Conservation (phyloP, 2,329 filamentous ascomycete species). For the Teratosphaeria destructans region DNA sequence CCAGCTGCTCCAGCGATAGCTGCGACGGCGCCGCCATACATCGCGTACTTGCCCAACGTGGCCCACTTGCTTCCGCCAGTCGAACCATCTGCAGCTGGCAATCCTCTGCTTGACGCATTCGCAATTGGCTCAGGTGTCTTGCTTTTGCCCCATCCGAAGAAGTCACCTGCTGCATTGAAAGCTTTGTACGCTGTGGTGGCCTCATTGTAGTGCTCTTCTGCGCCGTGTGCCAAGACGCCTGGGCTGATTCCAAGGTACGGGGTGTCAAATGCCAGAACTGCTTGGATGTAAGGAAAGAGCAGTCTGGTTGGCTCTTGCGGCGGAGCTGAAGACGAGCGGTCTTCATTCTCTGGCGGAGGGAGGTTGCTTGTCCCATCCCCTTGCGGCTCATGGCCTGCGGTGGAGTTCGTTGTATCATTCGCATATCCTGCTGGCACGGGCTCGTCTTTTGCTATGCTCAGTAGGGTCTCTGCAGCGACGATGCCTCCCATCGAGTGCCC, state of each 20-base stretch:
- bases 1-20: constrained; percentile 74
- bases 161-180: constrained; percentile 51
- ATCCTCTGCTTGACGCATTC: constrained; percentile 19
- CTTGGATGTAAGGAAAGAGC: constrained; percentile 48
- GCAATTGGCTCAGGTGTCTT: constrained; percentile 12
- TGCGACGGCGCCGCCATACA: constrained; percentile 72
- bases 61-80: constrained; percentile 13
- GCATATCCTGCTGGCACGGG: constrained; percentile 29
- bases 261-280: constrained; percentile 86
- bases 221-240: constrained; percentile 73
- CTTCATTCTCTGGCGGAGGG: constrained; percentile 1
- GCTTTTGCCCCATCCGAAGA: constrained; percentile 41
- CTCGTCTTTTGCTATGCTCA: constrained; percentile 61
- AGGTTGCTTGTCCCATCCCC: constrained; percentile 1
- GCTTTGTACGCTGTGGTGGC: constrained; percentile 59
- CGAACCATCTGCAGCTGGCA: constrained; percentile 16
- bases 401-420: constrained; percentile 12
- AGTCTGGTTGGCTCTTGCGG: not conserved
- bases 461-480: constrained; percentile 78
- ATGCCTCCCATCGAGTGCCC: constrained; percentile 90
- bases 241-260: constrained; percentile 77
- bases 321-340: not conserved
- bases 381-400: constrained; percentile 1
- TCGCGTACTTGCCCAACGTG: constrained; percentile 73
- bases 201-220: constrained; percentile 75